Conservation (phyloP, 2,329 filamentous ascomycete genomes). For the Aureobasidium namibiae region DNA sequence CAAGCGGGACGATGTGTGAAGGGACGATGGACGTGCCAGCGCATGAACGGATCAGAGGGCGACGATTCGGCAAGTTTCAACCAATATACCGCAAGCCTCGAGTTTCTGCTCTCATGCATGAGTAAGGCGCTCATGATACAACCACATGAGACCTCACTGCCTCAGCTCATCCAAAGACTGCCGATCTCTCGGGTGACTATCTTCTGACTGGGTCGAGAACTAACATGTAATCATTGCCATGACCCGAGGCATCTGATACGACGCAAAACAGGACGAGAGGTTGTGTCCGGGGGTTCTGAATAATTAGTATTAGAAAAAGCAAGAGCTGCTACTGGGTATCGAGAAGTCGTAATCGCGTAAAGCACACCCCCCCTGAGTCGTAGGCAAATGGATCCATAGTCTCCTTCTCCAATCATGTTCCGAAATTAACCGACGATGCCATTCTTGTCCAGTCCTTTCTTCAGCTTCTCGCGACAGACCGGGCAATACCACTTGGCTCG, state of each 20-base stretch:
- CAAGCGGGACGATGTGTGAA: neutral
- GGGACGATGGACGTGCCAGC: neutral
- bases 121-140: neutral
- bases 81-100: neutral
- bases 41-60: neutral
- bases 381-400: neutral
- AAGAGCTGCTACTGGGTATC: slow-evolving; percentile 9
- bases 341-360: slow-evolving; percentile 5
- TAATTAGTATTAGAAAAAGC: neutral
- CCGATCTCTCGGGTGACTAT: neutral
- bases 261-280: neutral
- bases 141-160: neutral
- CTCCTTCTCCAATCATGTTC: neutral
- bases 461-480: slow-evolving; percentile 54
- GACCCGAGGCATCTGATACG: neutral
- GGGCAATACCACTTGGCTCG: slow-evolving; percentile 82
- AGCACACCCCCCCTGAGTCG: neutral
- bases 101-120: neutral
- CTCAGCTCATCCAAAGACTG: neutral
- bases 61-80: neutral
- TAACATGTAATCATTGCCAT: neutral
- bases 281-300: neutral
- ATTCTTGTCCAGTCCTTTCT: slow-evolving; percentile 24
- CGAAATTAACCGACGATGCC: slow-evolving; percentile 18
- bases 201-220: neutral